Evolutionary conservation across 2,329 filamentous ascomycete genomes (phyloP), one percentile per base, ranked within the genome.

Genomic region (Pseudodiploospora longispora): DNA sequence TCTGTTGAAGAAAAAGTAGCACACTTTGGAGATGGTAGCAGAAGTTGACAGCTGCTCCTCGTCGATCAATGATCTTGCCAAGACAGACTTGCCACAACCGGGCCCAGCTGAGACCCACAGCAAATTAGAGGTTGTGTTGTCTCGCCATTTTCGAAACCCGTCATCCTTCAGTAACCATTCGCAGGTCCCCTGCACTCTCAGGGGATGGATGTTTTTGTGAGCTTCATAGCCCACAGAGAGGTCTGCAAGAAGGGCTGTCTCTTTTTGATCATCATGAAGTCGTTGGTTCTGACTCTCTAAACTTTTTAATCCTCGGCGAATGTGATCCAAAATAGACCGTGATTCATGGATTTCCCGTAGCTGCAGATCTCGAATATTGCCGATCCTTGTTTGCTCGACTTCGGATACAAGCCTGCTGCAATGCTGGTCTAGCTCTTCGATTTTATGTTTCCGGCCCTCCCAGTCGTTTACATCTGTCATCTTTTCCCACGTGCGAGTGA

Each of bases 1-100:
- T 35, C 60, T 56, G 38, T 63, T 60, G 49, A 64, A 66, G 44
- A 65, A 65, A 51, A 62, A 63, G 40, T 64, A 56, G 41, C 59
- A 63, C 31, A 60, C 47, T 3, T 43, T 59, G 4, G 55, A 47
- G 0, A 52, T 51, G 6, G 48, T 50, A 0, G 38, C n/a, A n/a
- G 37, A 56, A 10, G 47, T 48, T 1, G 48, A 51, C 3, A 62
- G 41, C 6, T 32, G 50, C 0, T 46, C 27, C 34, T 60, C 51
- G 33, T 65, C 61, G 9, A 66, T 48, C 5, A 66, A 41, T 19
- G 27, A n/a, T 30, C 39, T 28, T 31, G 29, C 27, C 4, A 48
- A 28, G n/a, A 41, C 46, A 0, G 62, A 66, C 43, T 65, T 65
- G 4, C 62, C 61, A 44, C 59, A 62, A 1, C 61, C 59, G 5